Evolutionary conservation across 371 early-diverging fungal species (phyloP).

Genomic region (Lichtheimia ramosa): DNA sequence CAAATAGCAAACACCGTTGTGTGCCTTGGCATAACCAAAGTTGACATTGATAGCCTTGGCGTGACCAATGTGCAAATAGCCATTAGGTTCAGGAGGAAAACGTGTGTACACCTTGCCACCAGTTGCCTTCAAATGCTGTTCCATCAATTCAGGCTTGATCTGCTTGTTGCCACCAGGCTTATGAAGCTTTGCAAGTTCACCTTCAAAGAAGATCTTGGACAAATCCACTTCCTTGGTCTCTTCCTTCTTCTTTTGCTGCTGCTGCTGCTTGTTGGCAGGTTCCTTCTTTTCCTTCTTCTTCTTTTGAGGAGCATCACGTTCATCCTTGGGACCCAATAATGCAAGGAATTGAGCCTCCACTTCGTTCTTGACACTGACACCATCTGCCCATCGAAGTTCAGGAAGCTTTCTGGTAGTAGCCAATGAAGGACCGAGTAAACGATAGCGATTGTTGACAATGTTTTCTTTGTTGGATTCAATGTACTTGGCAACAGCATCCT

Average conservation of each 20-base stretch:
- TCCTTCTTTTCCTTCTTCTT: constrained; percentile 60
- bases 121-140: constrained; percentile 92
- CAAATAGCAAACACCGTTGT: constrained; percentile 92
- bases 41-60: constrained; percentile 99
- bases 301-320: constrained; percentile 82
- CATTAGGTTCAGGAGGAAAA: constrained; percentile 99
- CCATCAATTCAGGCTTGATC: constrained; percentile 89
- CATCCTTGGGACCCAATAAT: constrained; percentile 94
- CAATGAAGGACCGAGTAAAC: constrained; percentile 73
- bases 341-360: constrained; percentile 83
- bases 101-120: constrained; percentile 96
- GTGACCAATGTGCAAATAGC: constrained; percentile 99
- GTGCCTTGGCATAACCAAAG: constrained; percentile 96
- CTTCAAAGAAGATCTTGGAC: constrained; percentile 79
- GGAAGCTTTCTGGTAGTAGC: constrained; percentile 68
- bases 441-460: constrained; percentile 83
- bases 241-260: constrained; percentile 39
- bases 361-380: constrained; percentile 81
- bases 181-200: constrained; percentile 92
- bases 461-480: constrained; percentile 70
- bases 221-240: constrained; percentile 29
- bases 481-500: constrained; percentile 51
- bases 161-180: constrained; percentile 98
- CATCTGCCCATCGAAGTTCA: constrained; percentile 89
- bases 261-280: constrained; percentile 21